Percentiles rank a stretch among this genome's conserved stretches.
Conservation (phyloP, 257 asterid species). For the Forsythia suspensa region DNA sequence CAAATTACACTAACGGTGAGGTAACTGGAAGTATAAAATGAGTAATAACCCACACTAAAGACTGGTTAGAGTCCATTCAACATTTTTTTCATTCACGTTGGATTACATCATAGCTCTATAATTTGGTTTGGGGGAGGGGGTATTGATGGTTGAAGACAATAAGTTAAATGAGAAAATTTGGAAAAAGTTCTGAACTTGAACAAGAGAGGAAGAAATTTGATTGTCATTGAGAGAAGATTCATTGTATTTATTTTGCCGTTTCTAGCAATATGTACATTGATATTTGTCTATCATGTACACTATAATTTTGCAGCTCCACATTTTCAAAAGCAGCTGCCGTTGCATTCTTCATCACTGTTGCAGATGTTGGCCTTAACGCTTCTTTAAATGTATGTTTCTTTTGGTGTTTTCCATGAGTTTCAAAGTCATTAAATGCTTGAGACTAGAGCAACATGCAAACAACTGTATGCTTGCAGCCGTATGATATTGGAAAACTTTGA, state of each 20-base stretch:
- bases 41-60: background rate
- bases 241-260: background rate
- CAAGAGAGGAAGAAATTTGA: background rate
- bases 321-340: slow-evolving; percentile 79
- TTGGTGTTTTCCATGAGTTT: background rate
- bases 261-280: background rate
- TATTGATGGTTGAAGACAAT: background rate
- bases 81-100: background rate
- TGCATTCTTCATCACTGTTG: slow-evolving; percentile 65
- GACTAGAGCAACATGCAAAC: background rate
- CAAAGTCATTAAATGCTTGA: background rate
- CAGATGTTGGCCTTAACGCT: slow-evolving; percentile 74
- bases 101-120: too few species aligned
- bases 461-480: background rate
- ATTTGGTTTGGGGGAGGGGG: background rate
- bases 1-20: background rate
- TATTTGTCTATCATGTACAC: background rate
- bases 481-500: background rate
- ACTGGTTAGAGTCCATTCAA: background rate
- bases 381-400: slow-evolving; percentile 55
- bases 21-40: background rate
- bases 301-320: slow-evolving; percentile 55
- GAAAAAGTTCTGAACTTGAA: background rate
- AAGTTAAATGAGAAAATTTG: background rate
- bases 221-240: too few species aligned